Base-by-base conservation (phyloP, 345 rosid species). In the Rhodamnia argentea region DNA sequence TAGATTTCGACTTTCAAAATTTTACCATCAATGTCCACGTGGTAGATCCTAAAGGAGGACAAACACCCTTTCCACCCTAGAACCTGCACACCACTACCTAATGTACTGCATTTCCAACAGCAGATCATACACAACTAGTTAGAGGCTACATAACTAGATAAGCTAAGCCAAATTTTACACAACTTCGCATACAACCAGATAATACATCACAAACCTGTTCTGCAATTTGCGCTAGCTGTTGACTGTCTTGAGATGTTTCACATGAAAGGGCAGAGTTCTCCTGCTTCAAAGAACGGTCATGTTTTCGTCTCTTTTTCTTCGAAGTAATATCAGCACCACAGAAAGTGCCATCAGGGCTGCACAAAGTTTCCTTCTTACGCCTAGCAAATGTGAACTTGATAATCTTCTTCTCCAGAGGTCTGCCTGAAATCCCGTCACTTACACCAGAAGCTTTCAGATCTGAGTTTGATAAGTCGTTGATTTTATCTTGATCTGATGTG, bases 381-480 rank as follows among this genome's bases (percentile, higher is more conserved):
- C 78, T 70, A 9, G 47, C 2, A 70, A 70, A 70, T 18, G 78
- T 70, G 78, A 18, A 85, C 62, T 42, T 94, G 51, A 95, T 90
- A 87, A 92, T 88, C 87, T 91, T 92, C 82, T 86, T 92, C 78
- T 70, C 78, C 78, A 32, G 24, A 70, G 78, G 78, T 32, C 24
- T 32, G 44, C 3, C 47, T 70, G 88, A 86, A 89, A 89, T 47
- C 85, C 82, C 86, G 83, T 90, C 92, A 87, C 84, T 86, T 64
- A 88, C 78, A 88, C 85, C 83, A 88, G 94, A 90, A 47, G 87
- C 76, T 70, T 89, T 91, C n/a, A 54, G 59, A 87, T 86, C 86
- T 37, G 87, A 83, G 44, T 70, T 70, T 26, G 40, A 29, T 56
- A 86, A 86, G 55, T 75, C 47, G 26, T 86, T 86, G 56, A 85